phyloP scores from a whole-genome alignment of 106 monocot genomes.

The Narthecium ossifragum region DNA sequence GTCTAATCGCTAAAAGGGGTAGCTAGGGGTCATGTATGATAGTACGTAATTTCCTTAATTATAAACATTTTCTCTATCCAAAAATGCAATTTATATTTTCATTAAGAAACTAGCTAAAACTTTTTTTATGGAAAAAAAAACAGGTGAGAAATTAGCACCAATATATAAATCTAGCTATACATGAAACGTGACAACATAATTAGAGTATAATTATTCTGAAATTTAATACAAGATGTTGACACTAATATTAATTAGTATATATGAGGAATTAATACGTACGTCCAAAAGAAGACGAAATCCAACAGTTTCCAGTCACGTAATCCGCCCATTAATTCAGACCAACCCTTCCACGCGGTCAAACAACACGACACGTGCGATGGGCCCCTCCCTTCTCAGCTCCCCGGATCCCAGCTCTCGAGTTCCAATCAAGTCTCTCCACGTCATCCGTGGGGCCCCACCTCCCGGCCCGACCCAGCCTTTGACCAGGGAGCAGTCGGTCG shows the following conservation, averaged over 20 bases:
- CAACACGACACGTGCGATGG: conserved; percentile 26
- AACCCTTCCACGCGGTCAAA: conserved; percentile 7
- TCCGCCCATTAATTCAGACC: neutral
- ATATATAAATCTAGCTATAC: neutral
- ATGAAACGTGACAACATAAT: neutral
- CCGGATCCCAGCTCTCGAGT: neutral
- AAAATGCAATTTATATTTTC: too few relatives aligned
- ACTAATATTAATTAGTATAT: neutral
- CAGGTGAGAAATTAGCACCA: too few relatives aligned
- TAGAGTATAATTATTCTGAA: neutral
- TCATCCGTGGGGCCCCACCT: neutral
- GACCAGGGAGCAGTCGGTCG: conserved; percentile 40
- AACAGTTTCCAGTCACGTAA: neutral
- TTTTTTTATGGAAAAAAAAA: too few relatives aligned
- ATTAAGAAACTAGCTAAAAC: too few relatives aligned
- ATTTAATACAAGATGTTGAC: neutral
- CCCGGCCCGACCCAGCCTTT: conserved; percentile 11
- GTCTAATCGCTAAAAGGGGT: too few relatives aligned
- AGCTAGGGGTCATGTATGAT: too few relatives aligned
- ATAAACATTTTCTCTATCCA: too few relatives aligned
- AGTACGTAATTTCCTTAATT: too few relatives aligned
- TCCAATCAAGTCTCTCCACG: conserved; percentile 15
- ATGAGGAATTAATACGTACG: neutral
- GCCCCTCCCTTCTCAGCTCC: conserved; percentile 1
- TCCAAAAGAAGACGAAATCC: neutral